phyloP scores from a whole-genome alignment of 768 basidiomycete species.

The Mycena epipterygia region DNA sequence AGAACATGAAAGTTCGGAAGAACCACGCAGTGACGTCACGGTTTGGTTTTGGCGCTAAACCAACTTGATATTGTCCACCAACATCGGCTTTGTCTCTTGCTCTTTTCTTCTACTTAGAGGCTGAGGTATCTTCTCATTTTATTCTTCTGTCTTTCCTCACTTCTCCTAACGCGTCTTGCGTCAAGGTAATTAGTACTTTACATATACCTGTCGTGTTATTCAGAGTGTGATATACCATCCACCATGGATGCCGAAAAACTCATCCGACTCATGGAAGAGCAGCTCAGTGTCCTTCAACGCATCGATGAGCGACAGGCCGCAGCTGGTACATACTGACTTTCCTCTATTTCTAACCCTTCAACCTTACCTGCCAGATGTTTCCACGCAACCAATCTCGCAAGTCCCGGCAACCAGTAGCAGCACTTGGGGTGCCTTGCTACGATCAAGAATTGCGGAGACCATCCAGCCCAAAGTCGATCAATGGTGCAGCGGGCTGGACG shows the following conservation, averaged over 20 bases:
- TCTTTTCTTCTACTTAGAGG: too few species aligned
- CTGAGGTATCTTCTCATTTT: too few species aligned
- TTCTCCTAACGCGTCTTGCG: too few species aligned
- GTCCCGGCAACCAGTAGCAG: not conserved
- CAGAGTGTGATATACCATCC: not conserved
- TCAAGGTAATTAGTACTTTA: too few species aligned
- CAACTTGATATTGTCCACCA: too few species aligned
- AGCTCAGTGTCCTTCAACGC: not conserved
- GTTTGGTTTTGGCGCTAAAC: too few species aligned
- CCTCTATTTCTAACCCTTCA: not conserved
- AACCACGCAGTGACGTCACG: too few species aligned
- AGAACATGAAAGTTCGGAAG: too few species aligned
- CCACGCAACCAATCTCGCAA: constrained; percentile 4
- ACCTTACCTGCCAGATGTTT: not conserved
- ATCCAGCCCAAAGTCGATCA: constrained; percentile 4
- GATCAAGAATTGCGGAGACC: not conserved
- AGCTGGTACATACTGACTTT: not conserved
- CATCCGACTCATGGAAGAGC: not conserved
- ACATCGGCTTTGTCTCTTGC: too few species aligned
- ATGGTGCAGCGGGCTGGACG: constrained; percentile 1
- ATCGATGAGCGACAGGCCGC: not conserved
- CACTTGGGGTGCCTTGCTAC: constrained; percentile 1
- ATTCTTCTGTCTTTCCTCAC: too few species aligned
- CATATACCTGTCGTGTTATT: not conserved
- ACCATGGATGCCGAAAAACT: not conserved